Evolutionary conservation across 805 yeast genomes (phyloP), one percentile per base, ranked within the genome.

Genomic region (Yamadazyma laniorum): DNA sequence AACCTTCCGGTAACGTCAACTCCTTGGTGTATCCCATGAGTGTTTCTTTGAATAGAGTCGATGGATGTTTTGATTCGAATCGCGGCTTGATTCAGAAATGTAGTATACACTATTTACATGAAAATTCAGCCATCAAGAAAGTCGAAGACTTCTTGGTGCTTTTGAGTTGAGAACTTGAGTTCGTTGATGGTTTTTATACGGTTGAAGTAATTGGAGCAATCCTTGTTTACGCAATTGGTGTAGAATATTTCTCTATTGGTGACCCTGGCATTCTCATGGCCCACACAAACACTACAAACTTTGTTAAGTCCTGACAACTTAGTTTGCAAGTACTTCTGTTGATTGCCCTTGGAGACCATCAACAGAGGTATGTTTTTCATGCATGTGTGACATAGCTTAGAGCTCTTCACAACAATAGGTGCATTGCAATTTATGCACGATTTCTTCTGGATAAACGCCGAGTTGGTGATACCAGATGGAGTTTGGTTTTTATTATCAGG

Each of bases 1-100:
- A 89, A 1, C 85, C 89, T n/a, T 59, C 65, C n/a, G 90, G 89
- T 19, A 78, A 56, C 18, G 35, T 35, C 23, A 43, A 16, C 31
- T 40, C 33, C 35, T 40, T 40, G n/a, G 35, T 30, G 30, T 32
- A 42, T 5, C 42, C 37, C 45, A 44, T 44, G 30, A 18, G 18
- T 21, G 7, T 26, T 26, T 26, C 15, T 26, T 21, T 21, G 9
- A 21, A 21, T 26, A 26, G 29, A n/a, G 29, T 26, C n/a, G 29
- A 13, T 26, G 29, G n/a, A 21, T 21, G 23, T 21, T 21, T 21
- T 21, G 23, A 21, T 21, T 7, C n/a, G 9, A 21, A 21, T 7
- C 23, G 23, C 23, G 23, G 23, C 9, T 21, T 6, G 9, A 21
- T 7, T 21, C 9, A 7, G 23, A 21, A 6, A 21, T n/a, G n/a